Base-by-base conservation (phyloP, 2,329 filamentous ascomycete species). In the Capronia epimyces region DNA sequence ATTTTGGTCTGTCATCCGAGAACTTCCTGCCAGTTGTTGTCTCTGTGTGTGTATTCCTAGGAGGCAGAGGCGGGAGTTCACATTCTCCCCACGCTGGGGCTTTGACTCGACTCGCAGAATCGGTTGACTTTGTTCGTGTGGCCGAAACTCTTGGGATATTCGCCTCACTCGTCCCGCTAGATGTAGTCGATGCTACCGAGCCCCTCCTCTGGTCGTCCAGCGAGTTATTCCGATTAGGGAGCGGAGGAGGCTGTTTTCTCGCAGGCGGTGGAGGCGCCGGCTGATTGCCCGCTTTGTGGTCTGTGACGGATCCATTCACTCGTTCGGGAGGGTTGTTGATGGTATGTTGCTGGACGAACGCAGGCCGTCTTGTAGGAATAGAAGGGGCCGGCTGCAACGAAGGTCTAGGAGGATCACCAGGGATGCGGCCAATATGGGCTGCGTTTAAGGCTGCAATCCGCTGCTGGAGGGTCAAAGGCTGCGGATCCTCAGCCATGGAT, bases 1-100 rank as follows among this genome's bases (percentile, higher is more conserved):
- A 69, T 41, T 65, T 65, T 32, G 73, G 66, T 43, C 70, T 68
- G 22, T 60, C 60, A 10, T 56, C 51, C 13, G 59, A 57, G n/a
- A 67, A 62, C n/a, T 64, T 66, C 62, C 36, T 56, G 48, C 34
- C 53, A 37, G 20, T 34, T 20, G 46, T 47, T 15, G 44, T 45
- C 29, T 37, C 48, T 15, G 37, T 48, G 41, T 44, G 52, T 45
- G 24, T 64, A 46, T 68, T 65, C 59, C 75, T 79, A 1, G 75
- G 72, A 43, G 78, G 79, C 29, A 82, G 66, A 24, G 74, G 69
- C 45, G 80, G 80, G 8, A 82, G 65, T 31, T 73, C 71, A 12
- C 72, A 65, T 43, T 78, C 74, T 53, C 79, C 77, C 66, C 75
- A 83, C 41, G 75, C 74, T 8, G 81, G 80, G 4, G 80, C 77